These are phyloP conservation scores for Sarocladiaceae sp. DNA, from an alignment of 2,329 filamentous ascomycete genomes.

Conservation along the genomic window DNA sequence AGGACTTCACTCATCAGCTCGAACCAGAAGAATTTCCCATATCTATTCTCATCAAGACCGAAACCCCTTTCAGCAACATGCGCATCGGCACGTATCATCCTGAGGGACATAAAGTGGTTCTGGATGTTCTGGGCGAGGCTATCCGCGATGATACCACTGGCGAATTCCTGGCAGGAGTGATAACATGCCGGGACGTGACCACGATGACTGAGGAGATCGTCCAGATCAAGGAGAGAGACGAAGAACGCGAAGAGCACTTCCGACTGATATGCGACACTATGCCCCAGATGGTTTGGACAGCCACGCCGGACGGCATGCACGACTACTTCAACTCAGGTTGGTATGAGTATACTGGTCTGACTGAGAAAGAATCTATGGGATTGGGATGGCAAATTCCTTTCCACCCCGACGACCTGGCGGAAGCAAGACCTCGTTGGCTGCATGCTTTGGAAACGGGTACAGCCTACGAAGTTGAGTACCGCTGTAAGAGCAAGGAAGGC, in stretches of 20 bases:
- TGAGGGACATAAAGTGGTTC: conserved; percentile 49
- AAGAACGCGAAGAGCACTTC: conserved; percentile 69
- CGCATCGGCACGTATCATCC: conserved; percentile 60
- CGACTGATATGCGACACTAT: conserved; percentile 71
- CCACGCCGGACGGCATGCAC: conserved; percentile 58
- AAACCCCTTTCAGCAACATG: conserved; percentile 52
- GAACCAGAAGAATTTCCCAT: conserved; percentile 62
- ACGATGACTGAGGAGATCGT: conserved; percentile 64
- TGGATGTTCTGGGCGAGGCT: conserved; percentile 63
- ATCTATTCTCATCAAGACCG: conserved; percentile 56
- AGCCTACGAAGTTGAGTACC: conserved; percentile 66
- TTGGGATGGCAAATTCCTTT: conserved; percentile 60
- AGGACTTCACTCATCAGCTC: conserved; percentile 59
- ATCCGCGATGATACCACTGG: conserved; percentile 63
- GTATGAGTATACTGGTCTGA: conserved; percentile 73
- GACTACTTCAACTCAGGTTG: conserved; percentile 77
- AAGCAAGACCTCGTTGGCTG: conserved; percentile 53
- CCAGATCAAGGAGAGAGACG: conserved; percentile 65
- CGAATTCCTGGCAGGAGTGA: conserved; percentile 69
- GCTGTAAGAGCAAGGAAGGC: conserved; percentile 61
- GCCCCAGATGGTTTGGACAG: conserved; percentile 71
- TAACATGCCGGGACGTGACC: conserved; percentile 70
- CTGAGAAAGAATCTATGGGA: conserved; percentile 57
- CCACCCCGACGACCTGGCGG: conserved; percentile 64
- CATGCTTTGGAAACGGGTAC: conserved; percentile 63